Percentiles rank a stretch among this genome's conserved stretches.
phyloP scores from a whole-genome alignment of 225 moss, liverwort and hornwort species.

The Anthoceros angustus region DNA sequence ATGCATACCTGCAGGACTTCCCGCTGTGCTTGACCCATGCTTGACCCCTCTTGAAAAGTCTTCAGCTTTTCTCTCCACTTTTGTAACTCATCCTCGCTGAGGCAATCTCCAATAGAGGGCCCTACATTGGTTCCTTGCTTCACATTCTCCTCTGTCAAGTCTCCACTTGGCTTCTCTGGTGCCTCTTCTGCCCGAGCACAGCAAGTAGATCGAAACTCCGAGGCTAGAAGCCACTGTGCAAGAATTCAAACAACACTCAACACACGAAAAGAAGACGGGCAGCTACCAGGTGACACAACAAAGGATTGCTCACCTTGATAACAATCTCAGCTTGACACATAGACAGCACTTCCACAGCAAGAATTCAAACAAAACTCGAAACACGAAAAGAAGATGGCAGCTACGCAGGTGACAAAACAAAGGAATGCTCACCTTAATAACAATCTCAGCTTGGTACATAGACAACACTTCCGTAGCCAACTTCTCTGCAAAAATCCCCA shows the following conservation, averaged over 20 bases:
- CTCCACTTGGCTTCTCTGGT: not conserved
- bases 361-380: not conserved
- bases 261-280: not conserved
- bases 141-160: not conserved
- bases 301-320: slow-evolving; percentile 3
- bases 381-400: not conserved
- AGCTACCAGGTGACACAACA: not conserved
- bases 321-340: not conserved
- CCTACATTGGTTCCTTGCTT: not conserved
- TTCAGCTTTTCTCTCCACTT: not conserved
- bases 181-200: not conserved
- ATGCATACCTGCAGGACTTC: not conserved
- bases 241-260: slow-evolving; percentile 6
- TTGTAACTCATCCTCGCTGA: not conserved
- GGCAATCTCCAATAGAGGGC: not conserved
- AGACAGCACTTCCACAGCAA: not conserved
- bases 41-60: not conserved
- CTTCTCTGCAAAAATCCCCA: slow-evolving; percentile 31
- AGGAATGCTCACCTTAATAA: slow-evolving; percentile 42
- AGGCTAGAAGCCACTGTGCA: slow-evolving; percentile 59
- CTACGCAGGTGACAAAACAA: no score
- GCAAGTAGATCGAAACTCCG: slow-evolving; percentile 29
- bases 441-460: slow-evolving; percentile 84
- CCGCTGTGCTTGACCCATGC: not conserved
- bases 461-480: slow-evolving; percentile 48